Base-by-base conservation (phyloP, 306 rosid species). In the Castanopsis chinensis region DNA sequence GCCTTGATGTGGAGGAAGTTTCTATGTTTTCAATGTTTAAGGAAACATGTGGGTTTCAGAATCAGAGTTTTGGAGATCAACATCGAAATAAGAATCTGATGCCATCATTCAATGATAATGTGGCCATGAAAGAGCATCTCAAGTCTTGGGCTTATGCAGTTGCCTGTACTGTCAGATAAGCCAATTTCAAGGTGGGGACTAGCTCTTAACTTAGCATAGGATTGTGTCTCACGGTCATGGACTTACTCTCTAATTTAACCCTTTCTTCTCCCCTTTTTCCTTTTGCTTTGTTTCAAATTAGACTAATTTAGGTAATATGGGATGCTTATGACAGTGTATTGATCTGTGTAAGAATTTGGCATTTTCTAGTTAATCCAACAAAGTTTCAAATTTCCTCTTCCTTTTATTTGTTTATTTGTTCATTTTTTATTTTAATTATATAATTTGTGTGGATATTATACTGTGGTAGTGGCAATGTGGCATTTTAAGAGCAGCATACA, bases 101-200 rank as follows among this genome's bases (percentile, higher is more conserved):
- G 88, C 87, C 86, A 82, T 79, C 91, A 3, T 27, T 88, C 15
- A 78, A 80, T 17, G 93, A 90, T 71, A 85, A 79, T 27, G 82
- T 57, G 28, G 92, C 93, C 11, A 92, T 92, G 96, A 92, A 92
- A 74, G 79, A 86, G 72, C 92, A 89, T 78, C 89, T 92, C 73
- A 92, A 76, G 88, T 79, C 86, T 27, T 89, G 97, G 97, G 97
- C 96, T 74, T 76, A 78, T 76, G 93, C 92, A 18, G 92, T 92
- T 74, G 96, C 93, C 27, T 88, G 86, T 80, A 71, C 77, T 82
- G 86, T 92, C 81, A 87, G 84, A 82, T 89, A 64, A 61, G 51
- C 21, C 73, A 33, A 13, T 43, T 70, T 23, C n/a, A 49, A 55
- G 49, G 67, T 63, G 65, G 63, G 19, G 19, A 27, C 67, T 9